Conservation (phyloP, 176 grass and related monocot species). For the Eleusine indica region DNA sequence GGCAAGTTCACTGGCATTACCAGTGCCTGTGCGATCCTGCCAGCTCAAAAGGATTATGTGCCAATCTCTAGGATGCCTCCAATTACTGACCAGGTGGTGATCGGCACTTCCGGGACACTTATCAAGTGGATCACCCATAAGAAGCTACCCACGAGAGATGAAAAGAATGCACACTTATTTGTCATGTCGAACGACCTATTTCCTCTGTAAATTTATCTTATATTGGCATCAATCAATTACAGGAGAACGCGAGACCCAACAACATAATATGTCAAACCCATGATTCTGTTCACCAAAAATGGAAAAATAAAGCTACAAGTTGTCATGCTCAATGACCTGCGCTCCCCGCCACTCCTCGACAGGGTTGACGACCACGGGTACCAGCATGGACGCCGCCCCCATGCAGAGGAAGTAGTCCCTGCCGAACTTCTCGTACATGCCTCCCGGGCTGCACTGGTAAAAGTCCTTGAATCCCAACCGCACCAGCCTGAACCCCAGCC, state of each 20-base stretch:
- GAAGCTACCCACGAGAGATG: conserved; percentile 58
- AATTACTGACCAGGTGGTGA: conserved; percentile 68
- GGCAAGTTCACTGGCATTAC: conserved; percentile 81
- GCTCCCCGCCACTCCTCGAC: conserved; percentile 77
- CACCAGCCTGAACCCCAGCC: conserved; percentile 84
- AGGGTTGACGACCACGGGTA: conserved; percentile 73
- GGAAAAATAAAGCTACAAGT: conserved; percentile 50
- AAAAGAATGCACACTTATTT: too few species aligned
- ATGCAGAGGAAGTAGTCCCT: conserved; percentile 85
- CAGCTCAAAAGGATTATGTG: conserved; percentile 56
- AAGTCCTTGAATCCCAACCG: conserved; percentile 89
- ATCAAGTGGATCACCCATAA: conserved; percentile 73
- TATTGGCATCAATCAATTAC: not conserved
- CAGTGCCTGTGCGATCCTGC: conserved; percentile 69
- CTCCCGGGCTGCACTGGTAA: conserved; percentile 76
- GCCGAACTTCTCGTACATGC: conserved; percentile 52
- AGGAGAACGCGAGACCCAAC: not conserved
- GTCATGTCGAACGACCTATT: not conserved
- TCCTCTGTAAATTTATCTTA: conserved; percentile 1
- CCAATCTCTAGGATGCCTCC: conserved; percentile 50
- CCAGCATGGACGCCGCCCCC: conserved; percentile 80
- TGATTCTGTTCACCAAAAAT: not conserved
- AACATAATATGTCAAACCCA: not conserved
- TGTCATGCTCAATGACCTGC: conserved; percentile 96
- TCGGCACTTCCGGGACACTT: conserved; percentile 88